phyloP scores from a whole-genome alignment of 208 protist species.

The Leishmania guyanensis region DNA sequence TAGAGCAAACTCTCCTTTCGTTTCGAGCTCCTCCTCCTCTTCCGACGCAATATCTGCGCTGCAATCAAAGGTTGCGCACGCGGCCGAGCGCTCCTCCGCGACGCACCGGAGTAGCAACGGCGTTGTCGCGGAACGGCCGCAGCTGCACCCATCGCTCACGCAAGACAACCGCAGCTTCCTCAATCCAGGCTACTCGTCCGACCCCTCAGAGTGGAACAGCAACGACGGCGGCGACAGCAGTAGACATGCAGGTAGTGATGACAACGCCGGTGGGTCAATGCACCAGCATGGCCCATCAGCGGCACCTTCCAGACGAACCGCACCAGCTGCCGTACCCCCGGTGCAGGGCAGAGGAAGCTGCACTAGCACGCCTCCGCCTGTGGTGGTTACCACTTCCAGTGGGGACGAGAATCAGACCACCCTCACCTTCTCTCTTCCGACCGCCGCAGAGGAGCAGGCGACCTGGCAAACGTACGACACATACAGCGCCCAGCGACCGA shows the following conservation, averaged over 20 bases:
- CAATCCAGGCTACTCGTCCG: constrained; percentile 16
- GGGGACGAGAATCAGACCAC: neutral
- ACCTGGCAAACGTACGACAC: constrained; percentile 3
- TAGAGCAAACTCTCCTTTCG: neutral
- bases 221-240: constrained; percentile 3
- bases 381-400: neutral
- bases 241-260: neutral
- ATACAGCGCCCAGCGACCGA: neutral
- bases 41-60: neutral
- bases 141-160: neutral
- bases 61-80: neutral
- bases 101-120: neutral
- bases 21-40: constrained; percentile 7
- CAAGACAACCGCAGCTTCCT: constrained; percentile 31
- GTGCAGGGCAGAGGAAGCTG: neutral
- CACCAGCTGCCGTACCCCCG: neutral
- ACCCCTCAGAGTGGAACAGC: neutral
- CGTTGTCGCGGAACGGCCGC: neutral
- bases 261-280: neutral
- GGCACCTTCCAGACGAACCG: neutral
- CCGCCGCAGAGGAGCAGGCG: constrained; percentile 3
- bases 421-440: constrained; percentile 6
- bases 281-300: neutral
- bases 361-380: neutral
- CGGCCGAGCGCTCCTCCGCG: neutral